A percentile compares a stretch with the other conserved stretches of the same genome.
These are phyloP conservation scores for Pogostemon cablin DNA, from an alignment of 257 asterid species.

Conservation along the genomic window DNA sequence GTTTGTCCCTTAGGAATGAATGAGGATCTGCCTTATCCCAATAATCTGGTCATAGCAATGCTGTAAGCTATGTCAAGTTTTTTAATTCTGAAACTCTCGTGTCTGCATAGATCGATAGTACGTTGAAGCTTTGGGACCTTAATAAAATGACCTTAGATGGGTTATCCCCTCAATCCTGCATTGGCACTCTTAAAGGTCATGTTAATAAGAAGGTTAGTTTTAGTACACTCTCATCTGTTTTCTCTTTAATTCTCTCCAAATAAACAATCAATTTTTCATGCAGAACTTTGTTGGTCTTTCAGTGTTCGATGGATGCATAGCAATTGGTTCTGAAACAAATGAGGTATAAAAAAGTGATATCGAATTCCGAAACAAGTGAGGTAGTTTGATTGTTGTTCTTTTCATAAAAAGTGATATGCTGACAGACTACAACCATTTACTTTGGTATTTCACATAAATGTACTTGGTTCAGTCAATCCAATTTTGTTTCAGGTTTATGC, in stretches of 20 bases:
- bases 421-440: no score
- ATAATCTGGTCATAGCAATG: slow-evolving; percentile 50
- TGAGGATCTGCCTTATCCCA: no score
- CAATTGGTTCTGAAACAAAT: slow-evolving; percentile 67
- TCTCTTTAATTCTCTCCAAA: not conserved
- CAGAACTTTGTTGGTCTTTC: slow-evolving; percentile 65
- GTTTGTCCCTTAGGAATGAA: no score
- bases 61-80: slow-evolving; percentile 58
- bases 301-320: slow-evolving; percentile 56
- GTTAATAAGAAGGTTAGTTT: slow-evolving; percentile 47
- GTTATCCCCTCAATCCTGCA: slow-evolving; percentile 48
- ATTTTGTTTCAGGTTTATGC: slow-evolving; percentile 57
- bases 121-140: slow-evolving; percentile 67
- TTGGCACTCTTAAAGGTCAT: slow-evolving; percentile 51
- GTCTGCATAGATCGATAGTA: slow-evolving; percentile 57
- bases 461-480: not conserved
- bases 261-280: not conserved
- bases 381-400: no score
- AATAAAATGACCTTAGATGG: slow-evolving; percentile 44
- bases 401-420: no score
- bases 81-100: slow-evolving; percentile 52
- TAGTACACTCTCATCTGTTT: not conserved
- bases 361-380: no score
- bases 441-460: no score
- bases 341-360: slow-evolving; percentile 36